phyloP scores from a whole-genome alignment of 2,329 filamentous ascomycete genomes.

The Diplocarpon rosae region DNA sequence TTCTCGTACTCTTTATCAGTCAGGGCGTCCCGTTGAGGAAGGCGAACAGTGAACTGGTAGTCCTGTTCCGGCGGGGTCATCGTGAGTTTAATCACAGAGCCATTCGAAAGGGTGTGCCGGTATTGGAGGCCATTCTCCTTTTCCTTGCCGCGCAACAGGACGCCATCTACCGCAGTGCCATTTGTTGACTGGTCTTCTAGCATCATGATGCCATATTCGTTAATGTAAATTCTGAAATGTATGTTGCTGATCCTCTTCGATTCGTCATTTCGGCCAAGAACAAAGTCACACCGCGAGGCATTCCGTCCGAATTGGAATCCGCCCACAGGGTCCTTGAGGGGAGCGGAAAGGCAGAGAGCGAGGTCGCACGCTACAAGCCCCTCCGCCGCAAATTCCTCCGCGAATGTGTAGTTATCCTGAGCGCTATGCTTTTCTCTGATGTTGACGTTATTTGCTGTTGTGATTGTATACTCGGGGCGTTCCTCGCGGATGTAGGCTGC shows the following conservation, averaged over 20 bases:
- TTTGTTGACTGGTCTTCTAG: slow-evolving; percentile 93
- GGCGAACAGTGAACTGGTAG: slow-evolving; percentile 71
- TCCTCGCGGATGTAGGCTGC: slow-evolving; percentile 38
- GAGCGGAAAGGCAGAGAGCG: slow-evolving; percentile 67
- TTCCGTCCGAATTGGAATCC: slow-evolving; percentile 89
- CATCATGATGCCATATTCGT: slow-evolving; percentile 78
- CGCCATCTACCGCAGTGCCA: slow-evolving; percentile 75
- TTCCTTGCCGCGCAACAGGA: slow-evolving; percentile 47
- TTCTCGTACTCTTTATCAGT: slow-evolving; percentile 53
- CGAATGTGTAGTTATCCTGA: background rate
- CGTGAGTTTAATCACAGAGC: slow-evolving; percentile 24
- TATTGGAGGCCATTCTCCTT: slow-evolving; percentile 32
- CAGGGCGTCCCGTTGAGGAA: slow-evolving; percentile 62
- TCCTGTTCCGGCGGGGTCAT: slow-evolving; percentile 38
- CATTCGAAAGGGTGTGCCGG: slow-evolving; percentile 25
- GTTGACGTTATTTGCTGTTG: slow-evolving; percentile 24
- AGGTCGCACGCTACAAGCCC: slow-evolving; percentile 43
- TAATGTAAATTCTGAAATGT: slow-evolving; percentile 93
- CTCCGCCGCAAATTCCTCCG: slow-evolving; percentile 13
- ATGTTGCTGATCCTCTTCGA: slow-evolving; percentile 74
- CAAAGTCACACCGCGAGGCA: slow-evolving; percentile 55
- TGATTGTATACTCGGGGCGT: slow-evolving; percentile 48
- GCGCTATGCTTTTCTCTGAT: slow-evolving; percentile 15
- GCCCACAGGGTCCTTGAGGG: slow-evolving; percentile 51
- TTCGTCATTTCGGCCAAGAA: slow-evolving; percentile 54